Percentiles rank a stretch among this genome's conserved stretches.
Evolutionary conservation across 345 rosid species (phyloP).

Genomic region (Camelina neglecta): DNA sequence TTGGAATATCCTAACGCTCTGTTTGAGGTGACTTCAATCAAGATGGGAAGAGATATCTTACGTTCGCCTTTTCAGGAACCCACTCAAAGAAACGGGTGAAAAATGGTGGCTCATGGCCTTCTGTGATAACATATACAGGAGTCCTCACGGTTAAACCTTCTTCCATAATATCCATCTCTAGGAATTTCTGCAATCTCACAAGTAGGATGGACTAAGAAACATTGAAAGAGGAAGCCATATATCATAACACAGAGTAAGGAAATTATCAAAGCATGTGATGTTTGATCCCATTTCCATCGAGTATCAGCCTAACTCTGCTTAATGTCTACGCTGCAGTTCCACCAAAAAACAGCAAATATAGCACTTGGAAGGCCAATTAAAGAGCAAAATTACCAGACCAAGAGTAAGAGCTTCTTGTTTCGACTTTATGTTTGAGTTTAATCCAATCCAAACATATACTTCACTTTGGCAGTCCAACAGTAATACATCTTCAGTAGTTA

Average conservation of each 20-base stretch:
- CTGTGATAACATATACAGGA: constrained; percentile 71
- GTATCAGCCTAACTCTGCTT: constrained; percentile 7
- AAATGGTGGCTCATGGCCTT: constrained; percentile 78
- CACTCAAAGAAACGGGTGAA: constrained; percentile 82
- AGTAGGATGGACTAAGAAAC: constrained; percentile 33
- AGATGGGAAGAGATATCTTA: constrained; percentile 48
- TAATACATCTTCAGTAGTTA: constrained; percentile 83
- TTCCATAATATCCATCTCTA: constrained; percentile 57
- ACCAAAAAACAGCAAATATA: not conserved
- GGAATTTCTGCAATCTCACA: constrained; percentile 64
- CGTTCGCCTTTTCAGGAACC: constrained; percentile 74
- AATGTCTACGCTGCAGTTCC: not conserved
- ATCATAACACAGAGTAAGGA: not conserved
- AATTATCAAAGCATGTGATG: not conserved
- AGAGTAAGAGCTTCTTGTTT: constrained; percentile 59
- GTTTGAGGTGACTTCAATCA: not conserved
- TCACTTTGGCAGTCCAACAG: constrained; percentile 69
- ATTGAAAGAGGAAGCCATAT: constrained; percentile 1
- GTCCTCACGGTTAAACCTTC: constrained; percentile 60
- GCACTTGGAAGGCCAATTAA: constrained; percentile 1
- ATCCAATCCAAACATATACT: constrained; percentile 75
- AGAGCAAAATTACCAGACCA: constrained; percentile 59
- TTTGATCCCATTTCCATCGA: not conserved
- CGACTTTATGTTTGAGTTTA: constrained; percentile 54
- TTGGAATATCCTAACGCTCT: not conserved